These are phyloP conservation scores for Vigna reflexopilosa DNA, from an alignment of 306 rosid genomes.

Conservation along the genomic window DNA sequence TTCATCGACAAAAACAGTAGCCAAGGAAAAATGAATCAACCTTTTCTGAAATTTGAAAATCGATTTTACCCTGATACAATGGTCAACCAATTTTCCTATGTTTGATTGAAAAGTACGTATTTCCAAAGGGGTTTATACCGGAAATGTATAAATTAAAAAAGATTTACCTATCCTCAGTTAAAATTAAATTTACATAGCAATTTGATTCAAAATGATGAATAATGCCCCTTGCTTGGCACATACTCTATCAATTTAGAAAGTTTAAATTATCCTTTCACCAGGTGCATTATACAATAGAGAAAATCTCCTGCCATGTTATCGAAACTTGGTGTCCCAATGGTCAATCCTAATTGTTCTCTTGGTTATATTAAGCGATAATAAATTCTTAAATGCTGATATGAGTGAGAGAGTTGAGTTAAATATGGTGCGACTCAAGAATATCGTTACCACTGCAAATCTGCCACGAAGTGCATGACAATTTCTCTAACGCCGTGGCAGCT, in stretches of 20 bases:
- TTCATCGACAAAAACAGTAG: too few relatives aligned
- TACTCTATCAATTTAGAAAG: too few relatives aligned
- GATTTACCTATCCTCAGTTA: background rate
- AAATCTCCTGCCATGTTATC: background rate
- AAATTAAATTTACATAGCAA: background rate
- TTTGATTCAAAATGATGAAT: background rate
- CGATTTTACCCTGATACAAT: too few relatives aligned
- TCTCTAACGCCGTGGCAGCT: background rate
- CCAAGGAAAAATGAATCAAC: too few relatives aligned
- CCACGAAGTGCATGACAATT: background rate
- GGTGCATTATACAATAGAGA: too few relatives aligned
- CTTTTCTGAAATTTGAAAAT: too few relatives aligned
- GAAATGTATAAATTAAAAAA: background rate
- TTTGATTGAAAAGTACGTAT: too few relatives aligned
- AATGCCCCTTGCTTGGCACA: too few relatives aligned
- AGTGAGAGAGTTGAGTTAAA: background rate
- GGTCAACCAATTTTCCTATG: too few relatives aligned
- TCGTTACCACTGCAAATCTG: background rate
- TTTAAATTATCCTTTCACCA: too few relatives aligned
- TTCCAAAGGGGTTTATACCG: background rate
- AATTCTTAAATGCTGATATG: background rate
- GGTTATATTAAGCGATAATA: background rate
- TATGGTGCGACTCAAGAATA: background rate
- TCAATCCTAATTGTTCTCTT: background rate
- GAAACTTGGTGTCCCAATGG: background rate